phyloP scores from a whole-genome alignment of 2,329 filamentous ascomycete genomes.

The Claviceps africana region DNA sequence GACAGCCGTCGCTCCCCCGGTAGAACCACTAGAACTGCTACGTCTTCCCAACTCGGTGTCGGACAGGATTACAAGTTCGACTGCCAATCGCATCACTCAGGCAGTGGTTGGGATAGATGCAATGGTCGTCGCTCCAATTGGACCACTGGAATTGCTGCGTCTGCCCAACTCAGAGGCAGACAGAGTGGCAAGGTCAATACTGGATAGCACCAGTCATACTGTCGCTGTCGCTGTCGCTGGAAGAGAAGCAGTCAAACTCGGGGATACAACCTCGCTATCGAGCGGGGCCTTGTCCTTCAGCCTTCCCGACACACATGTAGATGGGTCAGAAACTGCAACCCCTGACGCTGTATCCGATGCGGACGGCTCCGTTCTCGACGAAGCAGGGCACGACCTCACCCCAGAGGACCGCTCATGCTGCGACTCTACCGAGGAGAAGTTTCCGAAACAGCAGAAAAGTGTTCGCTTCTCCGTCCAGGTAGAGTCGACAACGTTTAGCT shows the following conservation, averaged over 20 bases:
- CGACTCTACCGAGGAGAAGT: slow-evolving; percentile 11
- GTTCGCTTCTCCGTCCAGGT: slow-evolving; percentile 58
- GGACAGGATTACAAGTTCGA: background rate
- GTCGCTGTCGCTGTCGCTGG: background rate
- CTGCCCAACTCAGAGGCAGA: background rate
- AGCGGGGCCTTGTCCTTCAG: background rate
- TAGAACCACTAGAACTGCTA: background rate
- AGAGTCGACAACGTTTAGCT: slow-evolving; percentile 46
- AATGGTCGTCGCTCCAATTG: background rate
- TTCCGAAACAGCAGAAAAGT: slow-evolving; percentile 40
- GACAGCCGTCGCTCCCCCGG: background rate
- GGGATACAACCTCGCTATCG: background rate
- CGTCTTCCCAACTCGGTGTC: background rate
- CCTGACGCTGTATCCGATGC: background rate
- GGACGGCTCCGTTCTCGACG: background rate
- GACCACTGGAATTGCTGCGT: background rate
- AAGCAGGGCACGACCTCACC: background rate
- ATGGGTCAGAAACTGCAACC: background rate
- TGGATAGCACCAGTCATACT: background rate
- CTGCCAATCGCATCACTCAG: background rate
- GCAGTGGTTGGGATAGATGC: background rate
- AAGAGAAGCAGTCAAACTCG: background rate
- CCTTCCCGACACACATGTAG: background rate
- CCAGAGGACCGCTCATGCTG: slow-evolving; percentile 6
- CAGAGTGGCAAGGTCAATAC: background rate